Conservation (phyloP, 257 asterid species). For the Jasminum sambac region DNA sequence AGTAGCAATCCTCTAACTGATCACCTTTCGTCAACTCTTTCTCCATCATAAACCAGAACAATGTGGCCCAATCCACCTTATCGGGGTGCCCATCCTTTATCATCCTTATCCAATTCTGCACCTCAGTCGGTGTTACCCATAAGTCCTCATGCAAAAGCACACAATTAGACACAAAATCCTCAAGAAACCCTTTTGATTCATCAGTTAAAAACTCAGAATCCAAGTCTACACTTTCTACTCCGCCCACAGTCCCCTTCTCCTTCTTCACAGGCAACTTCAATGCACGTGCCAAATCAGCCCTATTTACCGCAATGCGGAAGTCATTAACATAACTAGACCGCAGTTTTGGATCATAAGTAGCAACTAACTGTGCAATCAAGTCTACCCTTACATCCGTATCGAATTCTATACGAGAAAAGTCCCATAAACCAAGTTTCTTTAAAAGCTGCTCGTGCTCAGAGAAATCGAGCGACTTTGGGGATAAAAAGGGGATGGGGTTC, state of each 20-base stretch:
- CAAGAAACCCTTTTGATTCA: constrained; percentile 51
- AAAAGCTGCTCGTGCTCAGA: constrained; percentile 56
- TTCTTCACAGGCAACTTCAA: constrained; percentile 58
- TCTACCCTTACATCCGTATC: constrained; percentile 62
- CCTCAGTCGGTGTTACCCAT: constrained; percentile 78
- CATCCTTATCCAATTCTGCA: constrained; percentile 51
- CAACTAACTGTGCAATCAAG: constrained; percentile 68
- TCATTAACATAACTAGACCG: constrained; percentile 53
- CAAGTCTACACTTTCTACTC: constrained; percentile 48
- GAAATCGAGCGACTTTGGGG: constrained; percentile 49
- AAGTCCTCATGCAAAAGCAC: constrained; percentile 76
- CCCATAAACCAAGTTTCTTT: constrained; percentile 77
- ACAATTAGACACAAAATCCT: constrained; percentile 57
- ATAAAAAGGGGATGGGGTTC: constrained; percentile 69
- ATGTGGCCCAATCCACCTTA: constrained; percentile 87
- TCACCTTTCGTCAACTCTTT: constrained; percentile 74
- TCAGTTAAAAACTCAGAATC: constrained; percentile 47
- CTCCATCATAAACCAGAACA: constrained; percentile 91
- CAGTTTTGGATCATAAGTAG: constrained; percentile 47
- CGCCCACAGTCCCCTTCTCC: constrained; percentile 43
- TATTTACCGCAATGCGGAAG: constrained; percentile 42
- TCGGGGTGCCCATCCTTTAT: constrained; percentile 79
- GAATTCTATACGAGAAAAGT: constrained; percentile 61
- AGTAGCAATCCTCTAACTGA: constrained; percentile 61
- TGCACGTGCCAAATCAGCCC: constrained; percentile 78